These are phyloP conservation scores for Barnettozyma populi DNA, from an alignment of 805 yeast genomes.

Conservation along the genomic window DNA sequence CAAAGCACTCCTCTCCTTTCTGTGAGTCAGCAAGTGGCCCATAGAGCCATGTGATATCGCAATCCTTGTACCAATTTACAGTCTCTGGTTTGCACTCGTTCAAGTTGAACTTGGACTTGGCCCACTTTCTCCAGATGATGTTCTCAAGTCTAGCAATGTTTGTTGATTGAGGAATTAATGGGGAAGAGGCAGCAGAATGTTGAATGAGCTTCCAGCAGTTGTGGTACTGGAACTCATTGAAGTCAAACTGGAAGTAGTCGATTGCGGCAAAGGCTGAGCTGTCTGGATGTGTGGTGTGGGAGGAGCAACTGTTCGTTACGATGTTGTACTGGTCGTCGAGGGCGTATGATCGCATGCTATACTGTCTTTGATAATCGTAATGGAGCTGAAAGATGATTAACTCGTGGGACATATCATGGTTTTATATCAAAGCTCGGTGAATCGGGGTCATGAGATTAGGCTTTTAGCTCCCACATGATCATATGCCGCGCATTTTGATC, in stretches of 20 bases:
- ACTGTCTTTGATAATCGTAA: too few species aligned
- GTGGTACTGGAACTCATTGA: slow-evolving; percentile 32
- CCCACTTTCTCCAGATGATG: slow-evolving; percentile 95
- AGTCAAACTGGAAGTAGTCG: slow-evolving; percentile 36
- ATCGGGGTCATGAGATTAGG: not conserved
- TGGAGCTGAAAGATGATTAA: too few species aligned
- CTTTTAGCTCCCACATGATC: not conserved
- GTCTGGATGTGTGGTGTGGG: slow-evolving; percentile 5
- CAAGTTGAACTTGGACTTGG: slow-evolving; percentile 62
- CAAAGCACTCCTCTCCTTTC: slow-evolving; percentile 12
- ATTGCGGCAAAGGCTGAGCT: slow-evolving; percentile 23
- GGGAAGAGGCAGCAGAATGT: slow-evolving; percentile 24
- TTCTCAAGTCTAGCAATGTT: slow-evolving; percentile 55
- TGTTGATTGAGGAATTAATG: slow-evolving; percentile 30
- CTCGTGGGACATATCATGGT: not conserved
- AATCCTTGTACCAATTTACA: slow-evolving; percentile 92
- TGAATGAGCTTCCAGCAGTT: slow-evolving; percentile 38
- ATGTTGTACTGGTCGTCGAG: slow-evolving; percentile 24
- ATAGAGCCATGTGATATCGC: slow-evolving; percentile 91
- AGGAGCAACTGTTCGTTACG: slow-evolving; percentile 13
- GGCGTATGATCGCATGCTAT: slow-evolving; percentile 14
- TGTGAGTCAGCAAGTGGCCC: slow-evolving; percentile 54
- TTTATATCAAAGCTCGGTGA: not conserved
- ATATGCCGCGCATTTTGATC: not conserved
- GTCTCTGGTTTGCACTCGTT: slow-evolving; percentile 68